These are phyloP conservation scores for Melampsora abietis-canadensis DNA, from an alignment of 1,284 basidiomycete species.

Conservation along the genomic window DNA sequence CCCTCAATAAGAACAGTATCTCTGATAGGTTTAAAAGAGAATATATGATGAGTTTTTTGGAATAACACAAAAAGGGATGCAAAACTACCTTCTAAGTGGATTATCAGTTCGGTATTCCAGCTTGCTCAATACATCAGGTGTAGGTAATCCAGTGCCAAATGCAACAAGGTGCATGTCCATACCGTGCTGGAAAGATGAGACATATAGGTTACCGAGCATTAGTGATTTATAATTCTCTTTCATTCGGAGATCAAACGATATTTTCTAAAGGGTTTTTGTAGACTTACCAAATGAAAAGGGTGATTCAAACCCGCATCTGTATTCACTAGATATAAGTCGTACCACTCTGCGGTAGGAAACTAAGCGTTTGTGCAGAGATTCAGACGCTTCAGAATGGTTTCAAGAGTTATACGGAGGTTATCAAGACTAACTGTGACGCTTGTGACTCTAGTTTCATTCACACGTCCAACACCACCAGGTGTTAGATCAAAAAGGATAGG, in stretches of 20 bases:
- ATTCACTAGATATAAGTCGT: constrained; percentile 3
- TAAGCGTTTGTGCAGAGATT: not conserved
- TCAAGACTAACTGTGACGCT: not conserved
- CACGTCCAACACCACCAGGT: not conserved
- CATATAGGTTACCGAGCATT: not conserved
- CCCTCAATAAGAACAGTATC: constrained; percentile 31
- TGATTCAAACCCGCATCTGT: not conserved
- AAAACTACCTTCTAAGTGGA: constrained; percentile 8
- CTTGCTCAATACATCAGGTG: not conserved
- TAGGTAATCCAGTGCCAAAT: constrained; percentile 20
- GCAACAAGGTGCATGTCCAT: constrained; percentile 41
- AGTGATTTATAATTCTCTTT: not conserved
- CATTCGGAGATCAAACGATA: too few relatives aligned
- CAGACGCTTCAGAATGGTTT: not conserved
- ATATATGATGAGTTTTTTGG: not conserved
- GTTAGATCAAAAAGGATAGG: constrained; percentile 15
- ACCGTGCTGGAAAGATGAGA: constrained; percentile 16
- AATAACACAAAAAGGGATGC: not conserved
- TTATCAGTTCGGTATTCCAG: constrained; percentile 10
- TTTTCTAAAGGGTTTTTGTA: not conserved
- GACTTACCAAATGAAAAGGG: constrained; percentile 9
- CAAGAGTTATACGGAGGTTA: not conserved
- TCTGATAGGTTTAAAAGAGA: not conserved
- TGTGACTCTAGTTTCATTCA: not conserved
- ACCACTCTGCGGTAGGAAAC: constrained; percentile 11